Base-by-base conservation (phyloP, 2,329 filamentous ascomycete genomes). In the Talaromyces piceae region DNA sequence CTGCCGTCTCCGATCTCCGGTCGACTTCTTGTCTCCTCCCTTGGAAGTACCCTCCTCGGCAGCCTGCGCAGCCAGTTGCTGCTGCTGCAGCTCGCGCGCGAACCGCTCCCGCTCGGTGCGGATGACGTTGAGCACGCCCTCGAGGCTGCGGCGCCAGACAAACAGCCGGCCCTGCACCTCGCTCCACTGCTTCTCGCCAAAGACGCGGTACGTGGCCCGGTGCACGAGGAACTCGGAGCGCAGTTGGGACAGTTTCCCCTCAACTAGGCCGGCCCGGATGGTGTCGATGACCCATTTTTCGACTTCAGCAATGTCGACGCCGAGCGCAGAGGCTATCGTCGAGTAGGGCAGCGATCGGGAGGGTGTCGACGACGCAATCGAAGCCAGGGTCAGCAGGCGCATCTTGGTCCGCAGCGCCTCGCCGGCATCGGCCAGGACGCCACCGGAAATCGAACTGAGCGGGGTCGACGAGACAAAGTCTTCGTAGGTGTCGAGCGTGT, bases 221-320 rank as follows among this genome's bases (percentile, higher is more conserved):
- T 98, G 93, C 56, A 98, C 89, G 49, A 96, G 79, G 79, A 98
- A 97, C 57, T 91, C 87, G 68, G 88, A 82, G 69, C 89, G 90
- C 68, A 91, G 81, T 76, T 98, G 93, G 53, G 87, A 93, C 60
- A 98, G 83, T 75, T 95, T 95, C 67, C 93, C 93, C 77, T 98
- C 93, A 48, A 98, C 88, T 31, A 98, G 83, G 28, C 91, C 90
- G 45, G 91, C 89, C 60, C 93, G 88, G 73, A 98, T 96, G 60
- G 94, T 91, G 69, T 98, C 93, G 64, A 98, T 98, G 59, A 94
- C 89, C 93, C 93, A 98, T 80, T 91, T 87, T 79, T 98, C 93
- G 39, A 97, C 89, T 57, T 97, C 89, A 57, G 87, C 84, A 44
- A 75, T 67, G 43, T 88, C 83, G 51, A 98, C 84, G 71, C 93